Percentiles rank a stretch among this genome's conserved stretches.
These are phyloP conservation scores for Emergomyces africanus DNA, from an alignment of 2,329 filamentous ascomycete genomes.

Conservation along the genomic window DNA sequence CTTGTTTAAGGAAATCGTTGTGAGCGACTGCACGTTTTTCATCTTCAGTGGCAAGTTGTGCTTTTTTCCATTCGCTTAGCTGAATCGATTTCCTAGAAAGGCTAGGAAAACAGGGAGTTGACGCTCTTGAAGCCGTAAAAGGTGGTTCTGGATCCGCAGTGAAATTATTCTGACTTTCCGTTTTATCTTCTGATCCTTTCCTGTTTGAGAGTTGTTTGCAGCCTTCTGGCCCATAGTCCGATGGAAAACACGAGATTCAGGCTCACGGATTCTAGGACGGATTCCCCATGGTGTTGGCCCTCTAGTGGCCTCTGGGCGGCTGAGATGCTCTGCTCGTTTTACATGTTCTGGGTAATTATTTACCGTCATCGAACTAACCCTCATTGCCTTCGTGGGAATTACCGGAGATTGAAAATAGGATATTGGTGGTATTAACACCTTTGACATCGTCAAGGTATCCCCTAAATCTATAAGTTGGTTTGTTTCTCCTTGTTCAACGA, in stretches of 20 bases:
- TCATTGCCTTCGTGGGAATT: neutral
- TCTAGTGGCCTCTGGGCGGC: neutral
- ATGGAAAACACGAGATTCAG: constrained; percentile 15
- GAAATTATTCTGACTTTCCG: constrained; percentile 17
- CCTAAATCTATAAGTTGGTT: neutral
- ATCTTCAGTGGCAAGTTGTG: constrained; percentile 3
- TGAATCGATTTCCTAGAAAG: neutral
- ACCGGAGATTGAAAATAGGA: neutral
- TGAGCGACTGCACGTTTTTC: constrained; percentile 8
- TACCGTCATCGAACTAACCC: neutral
- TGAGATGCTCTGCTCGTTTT: neutral
- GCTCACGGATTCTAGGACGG: constrained; percentile 9
- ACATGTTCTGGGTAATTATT: neutral
- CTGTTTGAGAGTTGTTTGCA: constrained; percentile 13
- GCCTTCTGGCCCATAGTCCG: constrained; percentile 21
- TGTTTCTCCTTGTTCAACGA: neutral
- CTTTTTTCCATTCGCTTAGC: constrained; percentile 8
- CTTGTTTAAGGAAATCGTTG: constrained; percentile 16
- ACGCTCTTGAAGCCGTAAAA: neutral
- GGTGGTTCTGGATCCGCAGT: constrained; percentile 18
- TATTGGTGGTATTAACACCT: neutral
- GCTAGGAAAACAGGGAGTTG: neutral
- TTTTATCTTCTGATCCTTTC: constrained; percentile 1
- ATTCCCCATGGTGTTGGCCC: neutral
- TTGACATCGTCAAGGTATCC: neutral